Conservation (phyloP, 768 basidiomycete species). For the Termitomyces eurrhizus region DNA sequence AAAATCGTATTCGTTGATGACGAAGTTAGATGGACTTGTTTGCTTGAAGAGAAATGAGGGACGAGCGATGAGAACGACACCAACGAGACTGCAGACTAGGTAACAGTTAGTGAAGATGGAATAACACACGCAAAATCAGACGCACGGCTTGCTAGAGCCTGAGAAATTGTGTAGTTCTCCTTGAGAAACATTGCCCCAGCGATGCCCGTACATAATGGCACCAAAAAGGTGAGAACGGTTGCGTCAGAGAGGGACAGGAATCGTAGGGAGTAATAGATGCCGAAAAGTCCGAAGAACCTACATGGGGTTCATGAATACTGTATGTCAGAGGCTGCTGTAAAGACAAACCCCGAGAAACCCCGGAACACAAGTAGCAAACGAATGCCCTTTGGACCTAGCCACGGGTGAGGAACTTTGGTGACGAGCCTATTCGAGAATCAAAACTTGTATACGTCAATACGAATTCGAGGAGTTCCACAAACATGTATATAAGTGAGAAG, state of each 20-base stretch:
- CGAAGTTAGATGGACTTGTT: neutral
- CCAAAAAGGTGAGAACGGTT: constrained; percentile 71
- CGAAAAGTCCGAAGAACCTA: constrained; percentile 56
- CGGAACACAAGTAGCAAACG: constrained; percentile 51
- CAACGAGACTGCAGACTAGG: constrained; percentile 61
- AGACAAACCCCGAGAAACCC: constrained; percentile 58
- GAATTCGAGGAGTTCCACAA: constrained; percentile 7
- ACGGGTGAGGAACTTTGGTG: constrained; percentile 46
- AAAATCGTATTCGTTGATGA: constrained; percentile 11
- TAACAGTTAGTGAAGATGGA: neutral
- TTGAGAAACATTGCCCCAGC: constrained; percentile 58
- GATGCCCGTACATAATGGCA: constrained; percentile 61
- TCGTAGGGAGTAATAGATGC: constrained; percentile 62
- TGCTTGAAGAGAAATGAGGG: constrained; percentile 63
- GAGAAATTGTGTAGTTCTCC: constrained; percentile 52
- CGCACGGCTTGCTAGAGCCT: constrained; percentile 49
- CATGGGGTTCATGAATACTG: neutral
- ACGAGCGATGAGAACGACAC: constrained; percentile 79
- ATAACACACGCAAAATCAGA: neutral
- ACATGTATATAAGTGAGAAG: constrained; percentile 51
- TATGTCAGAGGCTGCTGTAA: neutral
- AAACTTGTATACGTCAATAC: neutral
- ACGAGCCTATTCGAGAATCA: constrained; percentile 26
- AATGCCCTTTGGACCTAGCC: constrained; percentile 68
- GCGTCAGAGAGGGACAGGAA: constrained; percentile 79